Base-by-base conservation (phyloP, 805 yeast species). In the Pichia nanzhaoensis region DNA sequence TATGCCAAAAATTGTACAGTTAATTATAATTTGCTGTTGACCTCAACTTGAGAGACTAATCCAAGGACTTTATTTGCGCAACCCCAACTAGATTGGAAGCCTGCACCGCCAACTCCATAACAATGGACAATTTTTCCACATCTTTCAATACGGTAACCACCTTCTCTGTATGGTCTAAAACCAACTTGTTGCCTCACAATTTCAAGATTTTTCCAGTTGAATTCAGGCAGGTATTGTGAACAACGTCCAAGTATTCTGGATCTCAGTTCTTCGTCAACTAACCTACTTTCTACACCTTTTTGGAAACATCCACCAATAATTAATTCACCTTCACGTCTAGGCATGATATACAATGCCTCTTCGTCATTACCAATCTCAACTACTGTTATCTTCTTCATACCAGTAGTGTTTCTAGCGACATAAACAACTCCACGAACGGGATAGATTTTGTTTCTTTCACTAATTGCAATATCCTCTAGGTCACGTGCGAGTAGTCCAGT, bases 321-420 rank as follows among this genome's bases (percentile, higher is more conserved):
- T 30, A 77, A 68, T 37, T 84, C 85, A n/a, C 88, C 87, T 61
- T 82, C 88, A 49, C 75, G 76, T 45, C 88, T 63, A n/a, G 88
- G 88, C 69, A 82, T 75, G 31, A 77, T 64, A 55, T 82, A 81
- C 22, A 80, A 62, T 40, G 65, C 56, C 51, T 82, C 88, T 41
- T 64, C 64, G 1, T 56, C 47, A 7, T 57, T 58, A 14, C 41
- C 39, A 18, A 53, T 49, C 4, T 64, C 59, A 13, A 62, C 60
- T 31, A 56, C 52, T n/a, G 62, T 33, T 60, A 72, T 53, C 47
- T 52, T 50, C 51, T 63, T 57, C 48, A 63, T 40, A 17, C 51
- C 49, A 9, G 42, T 33, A 37, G 62, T 68, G 55, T 78, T 79
- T 34, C 73, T 65, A 9, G 77, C 74, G 24, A 75, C 68, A 9